These are phyloP conservation scores for Spergularia azorica DNA, from an alignment of 179 eudicot genomes.

Conservation along the genomic window DNA sequence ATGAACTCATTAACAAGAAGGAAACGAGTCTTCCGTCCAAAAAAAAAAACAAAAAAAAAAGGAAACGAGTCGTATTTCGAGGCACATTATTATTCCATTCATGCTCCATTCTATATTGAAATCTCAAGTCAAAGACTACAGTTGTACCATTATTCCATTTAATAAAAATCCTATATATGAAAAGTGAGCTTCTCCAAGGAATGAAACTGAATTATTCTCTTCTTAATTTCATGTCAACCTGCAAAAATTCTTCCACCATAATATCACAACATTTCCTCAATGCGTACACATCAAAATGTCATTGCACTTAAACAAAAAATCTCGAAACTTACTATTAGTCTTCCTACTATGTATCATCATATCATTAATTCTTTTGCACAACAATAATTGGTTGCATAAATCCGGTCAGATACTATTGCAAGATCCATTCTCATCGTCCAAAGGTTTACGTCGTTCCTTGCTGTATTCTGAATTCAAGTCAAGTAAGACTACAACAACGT, in stretches of 20 bases:
- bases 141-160: neutral
- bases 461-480: neutral
- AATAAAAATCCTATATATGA: neutral
- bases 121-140: neutral
- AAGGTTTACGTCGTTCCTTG: no score
- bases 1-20: no score
- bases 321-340: conserved; percentile 4
- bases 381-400: neutral
- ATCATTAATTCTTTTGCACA: neutral
- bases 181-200: no score
- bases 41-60: no score
- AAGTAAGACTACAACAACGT: neutral
- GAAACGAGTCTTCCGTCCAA: no score
- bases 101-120: no score
- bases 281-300: conserved; percentile 5
- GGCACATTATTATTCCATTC: conserved; percentile 2
- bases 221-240: no score
- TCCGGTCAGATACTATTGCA: neutral
- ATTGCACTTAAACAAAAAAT: conserved; percentile 20
- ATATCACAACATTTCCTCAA: conserved; percentile 1
- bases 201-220: no score
- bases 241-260: neutral
- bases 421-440: no score
- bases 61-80: no score
- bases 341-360: conserved; percentile 23